These are phyloP conservation scores for Euphorbia schlechtendalii DNA, from an alignment of 441 rosid genomes.

Conservation along the genomic window DNA sequence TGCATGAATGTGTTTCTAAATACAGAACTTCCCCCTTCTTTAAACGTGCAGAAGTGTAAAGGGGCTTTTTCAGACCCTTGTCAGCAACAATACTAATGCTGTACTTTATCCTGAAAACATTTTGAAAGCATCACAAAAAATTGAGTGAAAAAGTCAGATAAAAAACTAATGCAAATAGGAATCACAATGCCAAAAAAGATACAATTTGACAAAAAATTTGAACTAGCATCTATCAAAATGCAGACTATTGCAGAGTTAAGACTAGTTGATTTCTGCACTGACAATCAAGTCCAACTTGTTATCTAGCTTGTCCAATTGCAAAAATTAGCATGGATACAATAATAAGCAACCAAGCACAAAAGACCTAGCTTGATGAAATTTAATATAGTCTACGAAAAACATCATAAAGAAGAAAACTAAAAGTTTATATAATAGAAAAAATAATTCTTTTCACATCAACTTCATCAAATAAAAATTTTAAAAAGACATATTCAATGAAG, in stretches of 20 bases:
- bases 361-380: too few species aligned
- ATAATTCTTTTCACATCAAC: not conserved
- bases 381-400: not conserved
- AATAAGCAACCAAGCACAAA: not conserved
- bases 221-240: too few species aligned
- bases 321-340: not conserved
- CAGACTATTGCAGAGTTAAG: too few species aligned
- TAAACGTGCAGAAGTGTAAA: conserved; percentile 92
- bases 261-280: too few species aligned
- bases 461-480: conserved; percentile 3
- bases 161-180: not conserved
- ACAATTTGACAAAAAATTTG: not conserved
- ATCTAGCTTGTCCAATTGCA: not conserved
- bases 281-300: not conserved
- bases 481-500: too few species aligned
- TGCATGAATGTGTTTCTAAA: conserved; percentile 93
- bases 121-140: conserved; percentile 14
- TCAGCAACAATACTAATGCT: too few species aligned
- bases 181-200: not conserved
- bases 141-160: not conserved
- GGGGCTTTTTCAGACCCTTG: too few species aligned
- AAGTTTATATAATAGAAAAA: too few species aligned
- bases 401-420: conserved; percentile 1
- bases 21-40: conserved; percentile 97
- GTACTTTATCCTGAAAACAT: conserved; percentile 75